phyloP scores from a whole-genome alignment of 371 early-diverging fungal species.

The Mortierella sp. region DNA sequence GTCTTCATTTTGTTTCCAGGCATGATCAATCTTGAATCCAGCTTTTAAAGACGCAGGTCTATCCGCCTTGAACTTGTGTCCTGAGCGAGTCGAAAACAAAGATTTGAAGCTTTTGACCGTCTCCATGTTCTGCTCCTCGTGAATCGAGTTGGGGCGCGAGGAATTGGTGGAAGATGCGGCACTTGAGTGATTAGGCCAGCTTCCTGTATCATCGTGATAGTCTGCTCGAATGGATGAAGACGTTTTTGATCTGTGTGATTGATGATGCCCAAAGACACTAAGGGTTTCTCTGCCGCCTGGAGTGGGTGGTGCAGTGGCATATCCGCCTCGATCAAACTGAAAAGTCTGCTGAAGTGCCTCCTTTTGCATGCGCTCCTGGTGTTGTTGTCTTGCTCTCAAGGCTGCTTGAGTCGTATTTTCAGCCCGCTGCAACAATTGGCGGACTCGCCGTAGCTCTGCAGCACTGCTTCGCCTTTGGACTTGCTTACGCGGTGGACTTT shows the following conservation, averaged over 20 bases:
- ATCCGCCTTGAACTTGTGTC: constrained; percentile 25
- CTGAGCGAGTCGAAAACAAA: constrained; percentile 26
- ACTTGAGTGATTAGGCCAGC: constrained; percentile 2
- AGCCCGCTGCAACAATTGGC: constrained; percentile 47
- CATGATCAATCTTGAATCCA: constrained; percentile 24
- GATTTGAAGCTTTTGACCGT: constrained; percentile 52
- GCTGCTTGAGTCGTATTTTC: constrained; percentile 45
- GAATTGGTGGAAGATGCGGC: constrained; percentile 15
- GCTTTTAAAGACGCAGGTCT: constrained; percentile 37
- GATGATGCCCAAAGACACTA: constrained; percentile 34
- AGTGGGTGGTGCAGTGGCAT: constrained; percentile 34
- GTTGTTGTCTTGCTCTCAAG: constrained; percentile 25
- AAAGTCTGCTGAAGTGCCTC: constrained; percentile 25
- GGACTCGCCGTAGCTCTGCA: constrained; percentile 41
- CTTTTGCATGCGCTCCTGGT: constrained; percentile 21
- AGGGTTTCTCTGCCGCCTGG: constrained; percentile 21
- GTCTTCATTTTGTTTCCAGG: constrained; percentile 1
- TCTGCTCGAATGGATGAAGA: background rate
- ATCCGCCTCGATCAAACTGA: constrained; percentile 21
- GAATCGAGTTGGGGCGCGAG: constrained; percentile 33
- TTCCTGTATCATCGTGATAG: background rate
- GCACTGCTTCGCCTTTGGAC: constrained; percentile 34
- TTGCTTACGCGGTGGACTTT: constrained; percentile 10
- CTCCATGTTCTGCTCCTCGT: constrained; percentile 39
- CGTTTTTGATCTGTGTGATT: constrained; percentile 14